phyloP scores from a whole-genome alignment of 371 early-diverging fungal species.

The Choanephora cucurbitarum region DNA sequence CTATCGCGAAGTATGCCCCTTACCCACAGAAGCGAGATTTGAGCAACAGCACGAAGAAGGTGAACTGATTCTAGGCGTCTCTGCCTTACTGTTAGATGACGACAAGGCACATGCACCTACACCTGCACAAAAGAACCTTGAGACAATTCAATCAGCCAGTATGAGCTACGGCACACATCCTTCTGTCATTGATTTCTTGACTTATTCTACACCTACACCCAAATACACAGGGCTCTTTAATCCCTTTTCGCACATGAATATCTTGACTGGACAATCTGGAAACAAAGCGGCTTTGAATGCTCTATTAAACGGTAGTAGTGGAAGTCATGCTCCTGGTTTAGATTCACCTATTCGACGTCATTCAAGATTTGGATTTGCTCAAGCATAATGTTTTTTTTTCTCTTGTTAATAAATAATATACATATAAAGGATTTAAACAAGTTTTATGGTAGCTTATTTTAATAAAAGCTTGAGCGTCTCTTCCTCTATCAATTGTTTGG shows the following conservation, averaged over 20 bases:
- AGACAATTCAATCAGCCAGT: slow-evolving; percentile 13
- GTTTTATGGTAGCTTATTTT: slow-evolving; percentile 44
- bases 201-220: slow-evolving; percentile 34
- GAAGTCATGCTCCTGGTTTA: slow-evolving; percentile 17
- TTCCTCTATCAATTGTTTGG: no score
- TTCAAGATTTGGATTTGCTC: slow-evolving; percentile 55
- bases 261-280: slow-evolving; percentile 1
- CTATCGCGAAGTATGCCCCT: slow-evolving; percentile 26
- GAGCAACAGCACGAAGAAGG: slow-evolving; percentile 11
- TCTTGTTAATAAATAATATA: neutral
- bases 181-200: slow-evolving; percentile 14
- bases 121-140: slow-evolving; percentile 15
- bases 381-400: slow-evolving; percentile 22
- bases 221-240: slow-evolving; percentile 41
- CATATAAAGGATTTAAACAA: neutral
- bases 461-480: slow-evolving; percentile 22
- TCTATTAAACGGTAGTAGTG: neutral
- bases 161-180: slow-evolving; percentile 12
- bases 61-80: slow-evolving; percentile 36
- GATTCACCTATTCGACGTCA: slow-evolving; percentile 46
- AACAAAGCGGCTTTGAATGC: slow-evolving; percentile 24
- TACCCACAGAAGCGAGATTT: slow-evolving; percentile 10
- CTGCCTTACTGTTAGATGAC: slow-evolving; percentile 26
- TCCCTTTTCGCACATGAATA: slow-evolving; percentile 37
- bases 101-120: slow-evolving; percentile 10